Evolutionary conservation across 2,329 filamentous ascomycete genomes (phyloP).

Genomic region (Tolypocladium guangdongense): DNA sequence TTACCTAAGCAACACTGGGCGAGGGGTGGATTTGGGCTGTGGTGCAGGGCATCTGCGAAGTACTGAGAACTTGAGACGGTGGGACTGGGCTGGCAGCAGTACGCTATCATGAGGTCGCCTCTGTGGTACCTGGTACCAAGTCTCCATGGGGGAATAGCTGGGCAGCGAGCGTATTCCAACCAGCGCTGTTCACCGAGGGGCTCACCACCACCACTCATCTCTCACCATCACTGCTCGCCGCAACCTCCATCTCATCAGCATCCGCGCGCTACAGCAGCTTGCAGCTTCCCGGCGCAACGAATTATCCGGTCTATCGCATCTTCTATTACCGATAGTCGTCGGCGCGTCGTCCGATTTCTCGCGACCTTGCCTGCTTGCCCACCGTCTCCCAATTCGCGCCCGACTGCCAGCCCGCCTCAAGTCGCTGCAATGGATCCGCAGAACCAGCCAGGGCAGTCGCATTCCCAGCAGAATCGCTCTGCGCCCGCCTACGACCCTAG

Average conservation of each 20-base stretch:
- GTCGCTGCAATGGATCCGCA: constrained; percentile 25
- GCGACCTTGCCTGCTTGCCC: background rate
- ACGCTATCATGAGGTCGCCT: background rate
- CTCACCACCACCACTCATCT: background rate
- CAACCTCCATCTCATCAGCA: background rate
- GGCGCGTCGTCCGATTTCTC: background rate
- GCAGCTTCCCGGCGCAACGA: background rate
- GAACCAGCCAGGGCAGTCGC: constrained; percentile 38
- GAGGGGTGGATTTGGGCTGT: background rate
- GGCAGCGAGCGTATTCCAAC: background rate
- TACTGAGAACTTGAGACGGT: background rate
- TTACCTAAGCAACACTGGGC: background rate
- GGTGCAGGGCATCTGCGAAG: background rate
- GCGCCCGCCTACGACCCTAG: constrained; percentile 61
- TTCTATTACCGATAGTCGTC: background rate
- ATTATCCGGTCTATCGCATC: background rate
- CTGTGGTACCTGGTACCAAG: background rate
- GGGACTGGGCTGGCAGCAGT: background rate
- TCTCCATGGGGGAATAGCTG: background rate
- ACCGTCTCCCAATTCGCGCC: constrained; percentile 3
- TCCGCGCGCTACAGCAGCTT: background rate
- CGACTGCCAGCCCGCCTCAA: constrained; percentile 1
- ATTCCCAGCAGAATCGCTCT: constrained; percentile 46
- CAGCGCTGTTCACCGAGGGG: background rate
- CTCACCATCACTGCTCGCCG: background rate